These are phyloP conservation scores for Coemansia sp. DNA, from an alignment of 192 early-diverging fungal species.

Conservation along the genomic window DNA sequence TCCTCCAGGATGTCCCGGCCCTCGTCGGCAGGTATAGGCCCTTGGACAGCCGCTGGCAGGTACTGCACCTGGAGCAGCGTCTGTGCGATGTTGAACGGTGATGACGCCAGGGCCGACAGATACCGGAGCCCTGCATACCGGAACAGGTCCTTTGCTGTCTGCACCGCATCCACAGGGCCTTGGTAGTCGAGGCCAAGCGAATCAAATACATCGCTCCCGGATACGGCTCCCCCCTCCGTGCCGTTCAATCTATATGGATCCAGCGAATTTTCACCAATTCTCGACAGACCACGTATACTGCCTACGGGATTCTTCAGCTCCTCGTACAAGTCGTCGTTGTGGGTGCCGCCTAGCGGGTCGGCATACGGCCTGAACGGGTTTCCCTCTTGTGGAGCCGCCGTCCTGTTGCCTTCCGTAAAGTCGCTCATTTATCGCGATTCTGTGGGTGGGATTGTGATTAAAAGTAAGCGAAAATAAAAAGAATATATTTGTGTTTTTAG, in stretches of 20 bases:
- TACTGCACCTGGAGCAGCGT: slow-evolving; percentile 79
- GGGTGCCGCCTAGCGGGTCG: slow-evolving; percentile 16
- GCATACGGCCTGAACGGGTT: slow-evolving; percentile 49
- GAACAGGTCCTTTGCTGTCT: slow-evolving; percentile 60
- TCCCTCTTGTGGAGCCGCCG: slow-evolving; percentile 1
- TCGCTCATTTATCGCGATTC: slow-evolving; percentile 25
- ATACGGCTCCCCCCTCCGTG: slow-evolving; percentile 1
- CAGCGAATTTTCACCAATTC: not conserved
- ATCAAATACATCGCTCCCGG: slow-evolving; percentile 16
- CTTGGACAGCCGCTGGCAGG: slow-evolving; percentile 49
- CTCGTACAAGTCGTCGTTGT: slow-evolving; percentile 20
- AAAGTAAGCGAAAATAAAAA: too few species aligned
- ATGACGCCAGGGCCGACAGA: slow-evolving; percentile 58
- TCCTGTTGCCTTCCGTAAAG: slow-evolving; percentile 17
- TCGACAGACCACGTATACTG: slow-evolving; percentile 21
- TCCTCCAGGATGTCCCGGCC: slow-evolving; percentile 6
- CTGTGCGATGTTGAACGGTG: slow-evolving; percentile 66
- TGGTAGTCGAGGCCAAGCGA: slow-evolving; percentile 18
- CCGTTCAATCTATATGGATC: slow-evolving; percentile 16
- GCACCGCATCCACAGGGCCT: slow-evolving; percentile 33
- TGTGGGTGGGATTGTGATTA: too few species aligned
- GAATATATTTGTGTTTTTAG: too few species aligned
- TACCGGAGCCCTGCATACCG: slow-evolving; percentile 66
- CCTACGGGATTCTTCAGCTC: slow-evolving; percentile 43
- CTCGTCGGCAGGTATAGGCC: not conserved